phyloP scores from a whole-genome alignment of 371 early-diverging fungal species.

The Mucor lusitanicus region DNA sequence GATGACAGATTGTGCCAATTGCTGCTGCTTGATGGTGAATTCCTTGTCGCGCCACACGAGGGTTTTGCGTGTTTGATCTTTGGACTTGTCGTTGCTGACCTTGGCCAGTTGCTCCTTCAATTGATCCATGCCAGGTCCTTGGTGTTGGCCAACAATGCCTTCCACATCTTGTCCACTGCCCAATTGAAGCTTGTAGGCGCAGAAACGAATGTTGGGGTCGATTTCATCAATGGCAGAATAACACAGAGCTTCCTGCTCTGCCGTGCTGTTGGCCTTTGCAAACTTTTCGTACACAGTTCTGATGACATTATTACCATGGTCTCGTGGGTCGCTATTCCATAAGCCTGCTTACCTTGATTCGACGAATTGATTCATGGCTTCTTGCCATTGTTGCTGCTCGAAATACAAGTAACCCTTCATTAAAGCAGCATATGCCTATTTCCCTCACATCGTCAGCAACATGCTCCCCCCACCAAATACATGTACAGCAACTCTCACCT shows the following conservation, averaged over 20 bases:
- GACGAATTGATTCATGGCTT: constrained; percentile 65
- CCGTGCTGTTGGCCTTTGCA: constrained; percentile 43
- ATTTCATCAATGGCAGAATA: constrained; percentile 75
- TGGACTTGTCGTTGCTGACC: constrained; percentile 16
- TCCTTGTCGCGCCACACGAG: constrained; percentile 48
- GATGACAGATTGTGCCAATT: constrained; percentile 39
- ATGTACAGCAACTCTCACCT: constrained; percentile 34
- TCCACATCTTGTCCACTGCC: constrained; percentile 47
- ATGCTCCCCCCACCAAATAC: background rate
- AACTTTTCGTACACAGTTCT: constrained; percentile 74
- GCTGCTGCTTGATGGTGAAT: constrained; percentile 43
- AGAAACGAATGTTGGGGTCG: constrained; percentile 82
- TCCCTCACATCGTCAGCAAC: background rate
- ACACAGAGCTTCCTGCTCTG: constrained; percentile 68
- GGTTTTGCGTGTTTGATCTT: background rate
- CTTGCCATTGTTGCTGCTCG: constrained; percentile 74
- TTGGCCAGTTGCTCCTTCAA: constrained; percentile 25
- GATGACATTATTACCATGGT: background rate
- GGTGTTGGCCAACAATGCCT: constrained; percentile 33
- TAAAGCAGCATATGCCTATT: constrained; percentile 68
- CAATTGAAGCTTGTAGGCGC: constrained; percentile 71
- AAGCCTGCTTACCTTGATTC: constrained; percentile 36
- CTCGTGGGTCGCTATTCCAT: constrained; percentile 1
- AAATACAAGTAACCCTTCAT: constrained; percentile 71
- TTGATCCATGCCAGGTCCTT: background rate